A percentile compares a stretch with the other conserved stretches of the same genome.
These are phyloP conservation scores for Clathrus columnatus DNA, from an alignment of 768 basidiomycete genomes.

Conservation along the genomic window DNA sequence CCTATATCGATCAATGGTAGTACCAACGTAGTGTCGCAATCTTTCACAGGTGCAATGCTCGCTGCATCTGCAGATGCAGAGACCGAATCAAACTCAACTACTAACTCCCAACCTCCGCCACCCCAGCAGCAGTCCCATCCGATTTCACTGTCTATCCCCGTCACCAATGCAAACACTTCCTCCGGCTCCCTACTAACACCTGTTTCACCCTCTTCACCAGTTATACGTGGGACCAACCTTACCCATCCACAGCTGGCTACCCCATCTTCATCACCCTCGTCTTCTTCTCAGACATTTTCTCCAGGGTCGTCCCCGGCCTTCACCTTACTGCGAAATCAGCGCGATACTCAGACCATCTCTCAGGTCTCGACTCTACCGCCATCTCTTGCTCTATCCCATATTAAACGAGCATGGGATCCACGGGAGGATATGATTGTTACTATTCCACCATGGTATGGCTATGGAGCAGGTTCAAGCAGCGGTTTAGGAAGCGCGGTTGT, in stretches of 20 bases:
- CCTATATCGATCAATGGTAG: too few species aligned
- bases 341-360: background rate
- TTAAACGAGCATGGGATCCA: constrained; percentile 63
- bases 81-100: background rate
- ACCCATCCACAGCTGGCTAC: too few species aligned
- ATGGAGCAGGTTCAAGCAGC: constrained; percentile 32
- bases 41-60: background rate
- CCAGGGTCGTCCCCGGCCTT: background rate
- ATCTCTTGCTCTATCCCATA: background rate
- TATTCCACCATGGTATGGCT: constrained; percentile 81
- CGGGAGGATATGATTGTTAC: constrained; percentile 68
- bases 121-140: too few species aligned
- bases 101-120: background rate
- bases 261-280: background rate
- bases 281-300: constrained; percentile 16
- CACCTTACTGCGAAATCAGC: background rate
- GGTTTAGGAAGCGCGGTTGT: constrained; percentile 17
- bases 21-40: background rate
- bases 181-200: background rate
- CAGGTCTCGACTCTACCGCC: background rate
- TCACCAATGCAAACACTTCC: background rate
- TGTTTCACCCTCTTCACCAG: too few species aligned
- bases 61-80: background rate
- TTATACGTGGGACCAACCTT: too few species aligned
- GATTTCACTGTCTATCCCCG: background rate